phyloP scores from a whole-genome alignment of 192 early-diverging fungal genomes.

The Phycomyces blakesleeanus region DNA sequence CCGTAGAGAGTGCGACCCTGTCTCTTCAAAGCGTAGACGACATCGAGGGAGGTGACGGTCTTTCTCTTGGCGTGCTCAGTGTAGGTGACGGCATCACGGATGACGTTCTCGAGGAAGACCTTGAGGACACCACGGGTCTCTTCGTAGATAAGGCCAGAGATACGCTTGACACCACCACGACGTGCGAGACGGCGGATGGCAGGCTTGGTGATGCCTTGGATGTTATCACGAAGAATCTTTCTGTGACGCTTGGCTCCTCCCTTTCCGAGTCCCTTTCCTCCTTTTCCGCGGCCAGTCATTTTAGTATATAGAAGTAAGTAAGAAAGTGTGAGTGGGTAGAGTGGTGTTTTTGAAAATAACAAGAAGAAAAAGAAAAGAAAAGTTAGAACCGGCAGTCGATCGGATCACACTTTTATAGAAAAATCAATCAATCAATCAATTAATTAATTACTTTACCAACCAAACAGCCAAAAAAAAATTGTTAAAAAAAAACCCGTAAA shows the following conservation, averaged over 20 bases:
- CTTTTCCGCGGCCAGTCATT: constrained; percentile 98
- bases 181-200: constrained; percentile 95
- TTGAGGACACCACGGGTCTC: constrained; percentile 97
- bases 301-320: neutral
- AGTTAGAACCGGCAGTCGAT: neutral
- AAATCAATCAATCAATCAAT: too few relatives aligned
- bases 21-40: constrained; percentile 98
- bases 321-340: neutral
- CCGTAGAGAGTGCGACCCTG: constrained; percentile 93
- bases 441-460: too few relatives aligned
- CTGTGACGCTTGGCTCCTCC: constrained; percentile 99
- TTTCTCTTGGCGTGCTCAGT: constrained; percentile 99
- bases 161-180: constrained; percentile 99
- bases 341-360: neutral
- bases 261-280: constrained; percentile 99
- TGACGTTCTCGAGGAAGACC: constrained; percentile 98
- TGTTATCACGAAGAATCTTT: constrained; percentile 99
- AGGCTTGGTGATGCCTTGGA: constrained; percentile 51
- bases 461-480: too few relatives aligned
- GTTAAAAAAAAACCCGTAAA: too few relatives aligned
- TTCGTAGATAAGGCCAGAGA: constrained; percentile 95
- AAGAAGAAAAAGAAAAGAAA: neutral
- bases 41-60: constrained; percentile 99
- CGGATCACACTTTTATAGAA: neutral
- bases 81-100: constrained; percentile 96